Evolutionary conservation across 2,329 filamentous ascomycete genomes (phyloP).

Genomic region (Colletotrichum spaethianum): DNA sequence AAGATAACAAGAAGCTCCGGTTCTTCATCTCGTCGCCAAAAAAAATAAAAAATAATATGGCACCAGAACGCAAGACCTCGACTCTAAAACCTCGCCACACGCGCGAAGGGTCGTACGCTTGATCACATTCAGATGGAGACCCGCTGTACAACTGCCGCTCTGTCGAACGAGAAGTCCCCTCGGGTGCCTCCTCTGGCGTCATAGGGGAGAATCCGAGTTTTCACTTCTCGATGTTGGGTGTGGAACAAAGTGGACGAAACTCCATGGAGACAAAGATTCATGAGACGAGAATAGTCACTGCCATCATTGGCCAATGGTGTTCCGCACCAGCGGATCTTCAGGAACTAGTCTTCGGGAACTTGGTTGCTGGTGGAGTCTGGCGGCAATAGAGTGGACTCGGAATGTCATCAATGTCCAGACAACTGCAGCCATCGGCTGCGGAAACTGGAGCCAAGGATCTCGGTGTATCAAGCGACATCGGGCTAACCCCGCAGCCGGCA

Average conservation of each 20-base stretch:
- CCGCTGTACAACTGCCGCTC: background rate
- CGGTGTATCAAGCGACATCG: slow-evolving; percentile 38
- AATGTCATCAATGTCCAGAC: slow-evolving; percentile 38
- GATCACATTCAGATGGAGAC: background rate
- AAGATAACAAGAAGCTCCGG: background rate
- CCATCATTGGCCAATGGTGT: slow-evolving; percentile 29
- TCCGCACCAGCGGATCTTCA: slow-evolving; percentile 27
- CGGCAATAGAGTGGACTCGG: slow-evolving; percentile 26
- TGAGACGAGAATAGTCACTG: background rate
- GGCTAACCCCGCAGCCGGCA: slow-evolving; percentile 36
- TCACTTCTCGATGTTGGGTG: slow-evolving; percentile 3
- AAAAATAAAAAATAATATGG: too few relatives aligned
- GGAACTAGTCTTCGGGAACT: slow-evolving; percentile 36
- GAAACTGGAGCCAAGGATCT: slow-evolving; percentile 37
- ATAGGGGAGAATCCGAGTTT: slow-evolving; percentile 6
- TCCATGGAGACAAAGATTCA: background rate
- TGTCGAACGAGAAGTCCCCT: background rate
- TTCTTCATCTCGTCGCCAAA: background rate
- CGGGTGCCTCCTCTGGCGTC: background rate
- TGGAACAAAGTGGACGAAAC: slow-evolving; percentile 5
- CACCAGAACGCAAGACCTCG: background rate
- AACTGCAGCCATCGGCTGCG: slow-evolving; percentile 1
- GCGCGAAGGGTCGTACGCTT: background rate
- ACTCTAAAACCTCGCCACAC: background rate
- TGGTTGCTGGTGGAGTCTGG: slow-evolving; percentile 30